These are phyloP conservation scores for Neonectria neomacrospora DNA, from an alignment of 2,329 filamentous ascomycete genomes.

Conservation along the genomic window DNA sequence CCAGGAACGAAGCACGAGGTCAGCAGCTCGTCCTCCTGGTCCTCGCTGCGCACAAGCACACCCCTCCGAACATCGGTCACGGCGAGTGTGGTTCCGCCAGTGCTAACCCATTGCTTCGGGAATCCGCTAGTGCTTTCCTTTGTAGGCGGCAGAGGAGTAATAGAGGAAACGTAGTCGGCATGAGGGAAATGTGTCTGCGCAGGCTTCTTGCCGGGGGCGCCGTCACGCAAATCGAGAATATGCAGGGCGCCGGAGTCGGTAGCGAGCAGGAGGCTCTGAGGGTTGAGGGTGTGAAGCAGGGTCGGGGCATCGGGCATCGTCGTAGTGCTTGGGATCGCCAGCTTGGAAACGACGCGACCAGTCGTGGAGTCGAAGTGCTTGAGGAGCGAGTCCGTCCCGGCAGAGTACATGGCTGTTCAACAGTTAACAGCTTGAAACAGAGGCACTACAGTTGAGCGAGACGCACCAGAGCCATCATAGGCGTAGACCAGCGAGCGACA, in stretches of 20 bases:
- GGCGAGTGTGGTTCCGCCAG: slow-evolving; percentile 89
- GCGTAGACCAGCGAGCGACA: slow-evolving; percentile 85
- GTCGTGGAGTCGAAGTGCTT: slow-evolving; percentile 68
- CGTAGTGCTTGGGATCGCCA: slow-evolving; percentile 74
- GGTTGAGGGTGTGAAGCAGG: slow-evolving; percentile 83
- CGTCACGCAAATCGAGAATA: slow-evolving; percentile 83
- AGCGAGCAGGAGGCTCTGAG: slow-evolving; percentile 86
- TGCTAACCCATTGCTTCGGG: slow-evolving; percentile 94
- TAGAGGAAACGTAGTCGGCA: slow-evolving; percentile 89
- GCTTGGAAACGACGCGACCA: slow-evolving; percentile 81
- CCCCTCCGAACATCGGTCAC: slow-evolving; percentile 90
- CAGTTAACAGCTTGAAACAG: slow-evolving; percentile 16
- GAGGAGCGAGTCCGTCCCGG: slow-evolving; percentile 69
- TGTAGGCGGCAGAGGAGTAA: slow-evolving; percentile 84
- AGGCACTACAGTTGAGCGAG: no score
- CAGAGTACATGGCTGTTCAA: slow-evolving; percentile 68
- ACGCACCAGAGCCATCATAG: slow-evolving; percentile 76
- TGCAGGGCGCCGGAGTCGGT: slow-evolving; percentile 92
- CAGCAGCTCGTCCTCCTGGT: slow-evolving; percentile 94
- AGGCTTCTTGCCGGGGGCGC: slow-evolving; percentile 69
- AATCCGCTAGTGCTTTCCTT: slow-evolving; percentile 86
- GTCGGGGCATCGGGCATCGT: slow-evolving; percentile 76
- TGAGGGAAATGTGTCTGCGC: slow-evolving; percentile 87
- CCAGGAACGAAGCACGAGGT: slow-evolving; percentile 82
- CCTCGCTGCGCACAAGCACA: slow-evolving; percentile 88